Evolutionary conservation across 2,329 filamentous ascomycete species (phyloP).

Genomic region (Parastagonospora nodorum): DNA sequence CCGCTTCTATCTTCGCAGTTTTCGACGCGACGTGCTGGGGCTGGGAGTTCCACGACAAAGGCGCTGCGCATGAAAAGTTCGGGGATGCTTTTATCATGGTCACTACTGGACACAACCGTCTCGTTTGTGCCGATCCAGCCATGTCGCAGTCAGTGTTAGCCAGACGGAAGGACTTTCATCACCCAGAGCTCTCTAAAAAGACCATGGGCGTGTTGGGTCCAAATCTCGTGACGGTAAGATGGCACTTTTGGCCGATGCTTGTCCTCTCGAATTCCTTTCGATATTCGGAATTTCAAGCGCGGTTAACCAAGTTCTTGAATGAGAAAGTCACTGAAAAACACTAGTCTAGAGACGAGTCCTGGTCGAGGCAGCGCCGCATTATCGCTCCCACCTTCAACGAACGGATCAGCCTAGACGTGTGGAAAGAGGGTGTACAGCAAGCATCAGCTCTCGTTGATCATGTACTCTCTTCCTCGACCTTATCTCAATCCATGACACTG

Average conservation of each 20-base stretch:
- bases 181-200: not conserved
- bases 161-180: constrained; percentile 4
- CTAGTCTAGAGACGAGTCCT: constrained; percentile 7
- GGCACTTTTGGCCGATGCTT: not conserved
- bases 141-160: constrained; percentile 2
- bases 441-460: constrained; percentile 4
- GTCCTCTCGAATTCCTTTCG: not conserved
- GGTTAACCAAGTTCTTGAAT: not conserved
- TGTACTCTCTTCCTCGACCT: not conserved
- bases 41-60: constrained; percentile 19
- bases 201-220: not conserved
- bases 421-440: constrained; percentile 10
- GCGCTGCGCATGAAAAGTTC: constrained; percentile 9
- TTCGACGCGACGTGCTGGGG: constrained; percentile 11
- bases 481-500: no score
- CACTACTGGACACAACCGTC: constrained; percentile 11
- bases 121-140: constrained; percentile 7
- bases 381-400: constrained; percentile 15
- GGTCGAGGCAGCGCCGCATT: constrained; percentile 15
- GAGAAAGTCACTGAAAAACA: not conserved
- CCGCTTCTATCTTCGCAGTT: not conserved
- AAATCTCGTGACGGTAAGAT: not conserved
- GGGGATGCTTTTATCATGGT: constrained; percentile 21
- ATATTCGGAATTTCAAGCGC: not conserved
- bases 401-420: constrained; percentile 13